Evolutionary conservation across 768 basidiomycete genomes (phyloP).

Genomic region (Tylopilus cervinicoccineus): DNA sequence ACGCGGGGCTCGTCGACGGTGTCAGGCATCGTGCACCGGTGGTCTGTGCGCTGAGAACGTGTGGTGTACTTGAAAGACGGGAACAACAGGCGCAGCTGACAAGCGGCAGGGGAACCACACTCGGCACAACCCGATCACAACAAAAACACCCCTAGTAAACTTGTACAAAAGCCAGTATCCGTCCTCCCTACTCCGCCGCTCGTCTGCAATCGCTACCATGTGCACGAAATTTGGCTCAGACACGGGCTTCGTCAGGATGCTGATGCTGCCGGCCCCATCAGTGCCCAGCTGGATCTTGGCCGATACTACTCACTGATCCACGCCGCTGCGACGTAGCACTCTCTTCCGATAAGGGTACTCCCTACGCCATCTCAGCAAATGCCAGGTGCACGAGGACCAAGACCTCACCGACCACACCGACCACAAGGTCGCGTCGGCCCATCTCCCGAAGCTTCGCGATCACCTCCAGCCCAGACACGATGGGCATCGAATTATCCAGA

Average conservation of each 20-base stretch:
- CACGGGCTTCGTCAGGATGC: conserved; percentile 79
- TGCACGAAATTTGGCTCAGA: conserved; percentile 48
- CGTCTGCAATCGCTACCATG: conserved; percentile 41
- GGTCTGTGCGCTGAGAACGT: conserved; percentile 31
- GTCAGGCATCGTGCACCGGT: conserved; percentile 26
- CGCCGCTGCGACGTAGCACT: conserved; percentile 76
- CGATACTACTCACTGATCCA: conserved; percentile 54
- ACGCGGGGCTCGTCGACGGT: conserved; percentile 17
- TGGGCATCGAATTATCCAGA: conserved; percentile 79
- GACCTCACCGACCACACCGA: conserved; percentile 66
- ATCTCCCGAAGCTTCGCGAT: conserved; percentile 60
- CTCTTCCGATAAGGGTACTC: conserved; percentile 53
- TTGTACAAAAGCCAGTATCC: too few species aligned
- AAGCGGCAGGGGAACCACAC: conserved; percentile 26
- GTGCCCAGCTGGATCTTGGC: too few species aligned
- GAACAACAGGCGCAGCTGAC: conserved; percentile 32
- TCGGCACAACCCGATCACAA: conserved; percentile 34
- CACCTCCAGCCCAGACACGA: conserved; percentile 70
- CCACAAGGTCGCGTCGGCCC: conserved; percentile 73
- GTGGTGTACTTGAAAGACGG: conserved; percentile 24
- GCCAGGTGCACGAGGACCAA: background rate
- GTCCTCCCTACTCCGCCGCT: conserved; percentile 28
- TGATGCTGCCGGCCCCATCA: conserved; percentile 47
- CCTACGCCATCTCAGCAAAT: conserved; percentile 32
- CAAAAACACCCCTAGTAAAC: conserved; percentile 13